Evolutionary conservation across 768 basidiomycete species (phyloP).

Genomic region (Suillus discolor): DNA sequence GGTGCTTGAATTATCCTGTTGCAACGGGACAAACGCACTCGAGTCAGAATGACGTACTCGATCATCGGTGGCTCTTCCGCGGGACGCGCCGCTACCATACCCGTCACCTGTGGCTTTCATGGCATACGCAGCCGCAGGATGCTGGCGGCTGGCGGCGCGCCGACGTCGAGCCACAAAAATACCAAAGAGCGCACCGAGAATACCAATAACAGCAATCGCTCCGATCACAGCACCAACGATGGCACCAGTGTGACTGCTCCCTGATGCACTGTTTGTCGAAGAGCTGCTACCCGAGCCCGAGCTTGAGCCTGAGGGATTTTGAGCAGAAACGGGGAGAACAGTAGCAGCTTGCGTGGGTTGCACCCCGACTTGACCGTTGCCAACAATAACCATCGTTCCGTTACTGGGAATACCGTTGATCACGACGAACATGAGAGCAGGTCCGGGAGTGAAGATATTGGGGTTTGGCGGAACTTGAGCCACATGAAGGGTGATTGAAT

Average conservation of each 20-base stretch:
- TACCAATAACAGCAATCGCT: slow-evolving; percentile 28
- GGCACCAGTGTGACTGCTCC: slow-evolving; percentile 19
- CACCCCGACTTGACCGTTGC: slow-evolving; percentile 72
- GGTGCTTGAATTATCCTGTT: slow-evolving; percentile 58
- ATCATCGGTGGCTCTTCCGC: slow-evolving; percentile 24
- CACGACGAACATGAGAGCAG: slow-evolving; percentile 80
- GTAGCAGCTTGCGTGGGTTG: slow-evolving; percentile 51
- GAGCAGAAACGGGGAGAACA: slow-evolving; percentile 40
- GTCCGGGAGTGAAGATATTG: slow-evolving; percentile 88
- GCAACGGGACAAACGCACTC: slow-evolving; percentile 72
- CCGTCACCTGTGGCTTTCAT: slow-evolving; percentile 35
- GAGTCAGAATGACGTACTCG: slow-evolving; percentile 55
- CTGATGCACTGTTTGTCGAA: slow-evolving; percentile 20
- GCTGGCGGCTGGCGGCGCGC: slow-evolving; percentile 38
- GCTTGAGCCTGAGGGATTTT: slow-evolving; percentile 37
- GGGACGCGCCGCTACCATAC: slow-evolving; percentile 15
- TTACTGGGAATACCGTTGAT: slow-evolving; percentile 85
- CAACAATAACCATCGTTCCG: slow-evolving; percentile 76
- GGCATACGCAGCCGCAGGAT: slow-evolving; percentile 38
- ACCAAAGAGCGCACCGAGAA: slow-evolving; percentile 40
- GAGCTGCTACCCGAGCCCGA: slow-evolving; percentile 17
- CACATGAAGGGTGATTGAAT: slow-evolving; percentile 77
- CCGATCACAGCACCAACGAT: slow-evolving; percentile 35
- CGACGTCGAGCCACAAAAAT: slow-evolving; percentile 54
- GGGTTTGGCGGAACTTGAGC: slow-evolving; percentile 84